Evolutionary conservation across 2,329 filamentous ascomycete genomes (phyloP), one percentile per base, ranked within the genome.

Genomic region (Rutstroemia sp.): DNA sequence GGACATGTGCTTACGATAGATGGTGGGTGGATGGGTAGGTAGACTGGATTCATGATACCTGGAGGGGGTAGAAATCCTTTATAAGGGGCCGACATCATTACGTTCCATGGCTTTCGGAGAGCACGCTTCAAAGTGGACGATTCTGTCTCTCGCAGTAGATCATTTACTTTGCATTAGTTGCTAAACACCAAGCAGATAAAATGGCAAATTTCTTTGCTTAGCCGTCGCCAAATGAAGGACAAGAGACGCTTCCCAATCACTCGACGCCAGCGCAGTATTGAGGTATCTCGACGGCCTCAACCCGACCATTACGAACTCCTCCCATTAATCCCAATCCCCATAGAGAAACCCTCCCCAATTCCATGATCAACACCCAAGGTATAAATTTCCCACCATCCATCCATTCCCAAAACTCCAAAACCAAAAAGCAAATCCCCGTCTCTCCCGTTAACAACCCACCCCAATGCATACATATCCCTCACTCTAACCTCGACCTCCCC

Each of bases 21-120:
- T 72, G 91, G 91, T 7, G 91, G 91, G 10, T 96, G 89, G 90
- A 95, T 95, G 90, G 90, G 88, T 1, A 78, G 89, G 76, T 95
- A 76, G 42, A 21, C n/a, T 40, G 27, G 6, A 19, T 7, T 16
- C 5, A 30, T 14, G 23, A n/a, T 36, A 46, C 10, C 42, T 46
- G 6, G 25, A 23, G 5, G n/a, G 27, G 27, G 42, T 14, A 34
- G 8, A 17, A 45, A n/a, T 23, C 25, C 46, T n/a, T 4, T 25
- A n/a, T 12, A 14, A 14, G 23, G 30, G 2, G n/a, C 10, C 12
- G 8, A 25, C 30, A 30, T 48, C 14, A 48, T 34, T 23, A n/a
- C 16, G 4, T 27, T 30, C 30, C 30, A 34, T 12, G 14, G 10
- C 30, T 12, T 34, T 2, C 3, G 12, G 30, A 34, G 1, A 34